Conservation (phyloP, 495 filamentous ascomycete species). For the Evernia prunastri region DNA sequence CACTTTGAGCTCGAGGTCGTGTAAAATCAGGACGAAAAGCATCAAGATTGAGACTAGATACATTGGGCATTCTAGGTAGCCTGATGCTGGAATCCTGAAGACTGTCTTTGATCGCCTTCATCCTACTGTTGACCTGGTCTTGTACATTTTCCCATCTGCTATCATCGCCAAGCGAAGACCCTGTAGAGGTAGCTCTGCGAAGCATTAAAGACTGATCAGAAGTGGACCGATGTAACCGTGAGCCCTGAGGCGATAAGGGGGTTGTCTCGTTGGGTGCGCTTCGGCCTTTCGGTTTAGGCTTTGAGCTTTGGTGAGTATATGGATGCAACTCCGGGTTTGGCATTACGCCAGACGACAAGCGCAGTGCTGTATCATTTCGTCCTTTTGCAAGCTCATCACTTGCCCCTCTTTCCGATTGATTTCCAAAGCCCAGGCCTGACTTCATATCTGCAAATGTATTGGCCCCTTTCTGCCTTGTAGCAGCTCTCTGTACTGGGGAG, state of each 20-base stretch:
- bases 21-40: slow-evolving; percentile 39
- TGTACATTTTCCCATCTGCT: slow-evolving; percentile 73
- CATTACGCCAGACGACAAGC: neutral
- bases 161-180: slow-evolving; percentile 81
- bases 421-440: slow-evolving; percentile 25
- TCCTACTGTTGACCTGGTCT: slow-evolving; percentile 72
- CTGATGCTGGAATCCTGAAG: slow-evolving; percentile 72
- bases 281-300: slow-evolving; percentile 32
- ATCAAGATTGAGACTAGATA: slow-evolving; percentile 45
- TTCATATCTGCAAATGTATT: slow-evolving; percentile 16
- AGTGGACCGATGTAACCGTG: slow-evolving; percentile 51
- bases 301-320: slow-evolving; percentile 16
- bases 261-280: slow-evolving; percentile 29
- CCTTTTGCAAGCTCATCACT: neutral
- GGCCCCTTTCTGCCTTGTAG: slow-evolving; percentile 19
- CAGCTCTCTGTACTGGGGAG: slow-evolving; percentile 16
- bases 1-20: slow-evolving; percentile 27
- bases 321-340: no score
- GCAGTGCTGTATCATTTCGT: neutral
- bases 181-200: slow-evolving; percentile 54
- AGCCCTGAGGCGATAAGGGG: slow-evolving; percentile 27
- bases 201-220: slow-evolving; percentile 72
- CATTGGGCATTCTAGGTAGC: slow-evolving; percentile 55
- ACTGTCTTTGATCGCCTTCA: slow-evolving; percentile 89
- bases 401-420: slow-evolving; percentile 5